Base-by-base conservation (phyloP, 495 filamentous ascomycete species). In the Penicillium soppii region DNA sequence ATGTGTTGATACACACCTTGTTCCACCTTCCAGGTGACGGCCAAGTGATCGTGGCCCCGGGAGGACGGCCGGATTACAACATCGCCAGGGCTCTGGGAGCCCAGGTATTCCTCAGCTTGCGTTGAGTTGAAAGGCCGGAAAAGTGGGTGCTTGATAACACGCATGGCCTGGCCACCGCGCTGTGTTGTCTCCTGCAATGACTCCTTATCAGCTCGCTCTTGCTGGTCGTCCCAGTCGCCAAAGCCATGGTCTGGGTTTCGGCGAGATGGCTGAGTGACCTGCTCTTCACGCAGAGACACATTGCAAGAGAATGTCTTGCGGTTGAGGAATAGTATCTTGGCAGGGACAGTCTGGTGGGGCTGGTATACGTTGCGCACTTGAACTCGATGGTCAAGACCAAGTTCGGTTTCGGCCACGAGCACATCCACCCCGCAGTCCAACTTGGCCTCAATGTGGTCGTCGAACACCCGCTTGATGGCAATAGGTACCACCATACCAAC, bases 1-100 rank as follows among this genome's bases (percentile, higher is more conserved):
- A 98, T 89, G 62, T 98, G 94, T 72, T 98, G 92, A 61, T 90
- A 97, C 29, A 97, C 82, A 49, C 87, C 87, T 57, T 97, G 90
- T 0, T 89, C 82, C n/a, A 98, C 90, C 71, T 97, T 98, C 94
- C 94, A 98, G 1, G 94, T 98, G 33, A 98, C 81, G 3, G 92
- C 91, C 41, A 98, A 81, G 70, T 98, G 94, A 67, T 98, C 95
- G 29, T 86, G 85, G 10, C 94, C 94, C 55, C 91, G 94, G 19
- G 91, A 96, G 2, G 90, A 95, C 10, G 94, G 94, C 9, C 94
- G 87, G 59, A 98, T 96, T 27, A 98, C 89, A 41, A 94, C 88
- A 58, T 97, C 95, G 19, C 94, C 94, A 3, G 84, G 79, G 47
- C 82, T 80, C 66, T 91, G 88, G 6, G 89, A 87, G 17, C 90